A percentile compares a stretch with the other conserved stretches of the same genome.
Conservation (phyloP, 2,329 filamentous ascomycete genomes). For the Phoma sp. region DNA sequence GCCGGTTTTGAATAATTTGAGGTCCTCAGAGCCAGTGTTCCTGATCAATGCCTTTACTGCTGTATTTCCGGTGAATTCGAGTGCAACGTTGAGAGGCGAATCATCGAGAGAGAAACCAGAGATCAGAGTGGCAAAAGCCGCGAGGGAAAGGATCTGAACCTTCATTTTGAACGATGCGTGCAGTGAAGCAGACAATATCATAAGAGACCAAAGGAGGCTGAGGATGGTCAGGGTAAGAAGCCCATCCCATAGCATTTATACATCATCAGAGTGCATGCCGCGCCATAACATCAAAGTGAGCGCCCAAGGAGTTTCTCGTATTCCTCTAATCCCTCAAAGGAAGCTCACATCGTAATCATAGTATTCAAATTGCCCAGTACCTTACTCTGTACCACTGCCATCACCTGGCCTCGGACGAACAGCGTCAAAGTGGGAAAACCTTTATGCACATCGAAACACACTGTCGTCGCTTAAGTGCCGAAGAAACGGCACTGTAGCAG, state of each 20-base stretch:
- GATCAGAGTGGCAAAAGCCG: slow-evolving; percentile 22
- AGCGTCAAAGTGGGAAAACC: slow-evolving; percentile 20
- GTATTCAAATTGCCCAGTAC: slow-evolving; percentile 9
- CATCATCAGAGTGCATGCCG: too few relatives aligned
- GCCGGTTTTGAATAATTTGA: slow-evolving; percentile 60
- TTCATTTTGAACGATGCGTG: slow-evolving; percentile 22
- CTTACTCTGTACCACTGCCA: slow-evolving; percentile 6
- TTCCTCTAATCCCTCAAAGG: slow-evolving; percentile 16
- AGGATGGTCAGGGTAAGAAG: background rate
- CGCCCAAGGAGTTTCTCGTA: too few relatives aligned
- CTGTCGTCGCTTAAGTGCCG: background rate
- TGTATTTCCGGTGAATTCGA: slow-evolving; percentile 58
- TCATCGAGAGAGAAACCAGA: slow-evolving; percentile 34
- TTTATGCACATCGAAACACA: background rate
- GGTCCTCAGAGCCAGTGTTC: slow-evolving; percentile 56
- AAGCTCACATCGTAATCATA: slow-evolving; percentile 3
- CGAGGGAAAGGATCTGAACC: slow-evolving; percentile 20
- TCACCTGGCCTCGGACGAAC: slow-evolving; percentile 13
- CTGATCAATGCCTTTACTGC: slow-evolving; percentile 59
- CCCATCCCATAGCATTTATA: background rate
- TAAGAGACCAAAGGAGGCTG: slow-evolving; percentile 2
- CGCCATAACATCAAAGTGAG: too few relatives aligned
- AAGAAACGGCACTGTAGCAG: background rate
- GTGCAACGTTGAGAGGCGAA: slow-evolving; percentile 43
- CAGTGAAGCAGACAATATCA: slow-evolving; percentile 1